Conservation (phyloP, 1,284 basidiomycete genomes). For the Malassezia brasiliensis region DNA sequence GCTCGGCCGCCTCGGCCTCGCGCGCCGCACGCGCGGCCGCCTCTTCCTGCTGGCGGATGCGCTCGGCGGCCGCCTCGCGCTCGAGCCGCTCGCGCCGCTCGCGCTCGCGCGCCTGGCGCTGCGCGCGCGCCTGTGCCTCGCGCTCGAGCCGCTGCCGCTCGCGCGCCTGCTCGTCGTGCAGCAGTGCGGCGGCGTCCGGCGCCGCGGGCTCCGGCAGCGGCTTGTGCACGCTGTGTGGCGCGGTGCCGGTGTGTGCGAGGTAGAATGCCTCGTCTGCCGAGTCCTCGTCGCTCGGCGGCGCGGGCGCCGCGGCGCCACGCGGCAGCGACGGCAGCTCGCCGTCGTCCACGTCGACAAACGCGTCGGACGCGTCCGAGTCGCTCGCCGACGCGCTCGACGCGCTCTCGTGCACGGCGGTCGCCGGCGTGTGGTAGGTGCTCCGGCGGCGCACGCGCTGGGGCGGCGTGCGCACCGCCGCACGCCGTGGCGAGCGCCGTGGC, state of each 20-base stretch:
- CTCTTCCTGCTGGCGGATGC: not conserved
- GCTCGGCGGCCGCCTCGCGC: not conserved
- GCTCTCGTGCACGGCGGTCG: no score
- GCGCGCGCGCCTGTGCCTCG: not conserved
- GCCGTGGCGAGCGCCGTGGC: not conserved
- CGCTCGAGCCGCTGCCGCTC: conserved; percentile 5
- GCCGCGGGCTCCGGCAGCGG: not conserved
- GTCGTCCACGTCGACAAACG: not conserved
- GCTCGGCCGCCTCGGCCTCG: not conserved
- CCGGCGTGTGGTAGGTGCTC: not conserved
- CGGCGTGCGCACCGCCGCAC: not conserved
- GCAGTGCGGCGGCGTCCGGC: not conserved
- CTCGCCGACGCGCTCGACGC: no score
- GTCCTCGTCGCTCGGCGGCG: no score
- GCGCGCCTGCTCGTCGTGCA: conserved; percentile 7
- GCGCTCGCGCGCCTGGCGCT: not conserved
- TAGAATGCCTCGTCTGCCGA: not conserved
- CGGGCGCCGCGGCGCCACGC: not conserved
- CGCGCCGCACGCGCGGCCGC: not conserved
- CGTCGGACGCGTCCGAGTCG: not conserved
- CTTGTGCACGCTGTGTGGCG: not conserved
- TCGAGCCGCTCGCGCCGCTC: not conserved
- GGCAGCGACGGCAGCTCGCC: not conserved
- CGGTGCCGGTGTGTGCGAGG: not conserved
- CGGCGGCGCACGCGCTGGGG: not conserved